These are phyloP conservation scores for Calocybe gambosa DNA, from an alignment of 1,284 basidiomycete species.

Conservation along the genomic window DNA sequence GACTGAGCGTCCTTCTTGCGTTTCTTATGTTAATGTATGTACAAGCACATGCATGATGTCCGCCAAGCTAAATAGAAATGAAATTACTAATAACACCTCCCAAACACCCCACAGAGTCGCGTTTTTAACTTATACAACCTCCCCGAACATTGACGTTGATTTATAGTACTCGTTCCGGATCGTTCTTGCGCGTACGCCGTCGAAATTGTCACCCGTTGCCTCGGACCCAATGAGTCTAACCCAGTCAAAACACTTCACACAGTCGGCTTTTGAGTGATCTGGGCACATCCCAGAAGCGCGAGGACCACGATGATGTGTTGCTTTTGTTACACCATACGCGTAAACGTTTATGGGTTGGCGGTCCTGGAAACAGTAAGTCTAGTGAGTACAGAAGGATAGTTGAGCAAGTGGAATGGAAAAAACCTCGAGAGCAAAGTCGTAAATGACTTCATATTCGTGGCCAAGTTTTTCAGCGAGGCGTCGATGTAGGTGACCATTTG, in stretches of 20 bases:
- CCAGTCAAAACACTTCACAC: constrained; percentile 13
- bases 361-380: not conserved
- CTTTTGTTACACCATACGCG: constrained; percentile 12
- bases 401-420: not conserved
- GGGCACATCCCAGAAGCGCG: constrained; percentile 13
- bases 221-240: constrained; percentile 12
- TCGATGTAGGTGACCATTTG: not conserved
- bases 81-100: too few relatives aligned
- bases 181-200: constrained; percentile 9
- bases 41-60: too few relatives aligned
- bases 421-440: constrained; percentile 11
- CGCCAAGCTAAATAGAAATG: too few relatives aligned
- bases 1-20: too few relatives aligned
- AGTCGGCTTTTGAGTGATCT: constrained; percentile 11
- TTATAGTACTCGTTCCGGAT: constrained; percentile 4
- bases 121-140: constrained; percentile 8
- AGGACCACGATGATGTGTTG: constrained; percentile 13
- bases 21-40: too few relatives aligned
- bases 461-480: constrained; percentile 9
- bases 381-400: not conserved
- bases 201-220: constrained; percentile 12
- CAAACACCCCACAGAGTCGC: too few relatives aligned
- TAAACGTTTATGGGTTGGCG: constrained; percentile 10
- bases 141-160: constrained; percentile 6
- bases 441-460: constrained; percentile 5